Conservation (phyloP, 2,329 filamentous ascomycete genomes). For the Botrytis pseudocinerea region DNA sequence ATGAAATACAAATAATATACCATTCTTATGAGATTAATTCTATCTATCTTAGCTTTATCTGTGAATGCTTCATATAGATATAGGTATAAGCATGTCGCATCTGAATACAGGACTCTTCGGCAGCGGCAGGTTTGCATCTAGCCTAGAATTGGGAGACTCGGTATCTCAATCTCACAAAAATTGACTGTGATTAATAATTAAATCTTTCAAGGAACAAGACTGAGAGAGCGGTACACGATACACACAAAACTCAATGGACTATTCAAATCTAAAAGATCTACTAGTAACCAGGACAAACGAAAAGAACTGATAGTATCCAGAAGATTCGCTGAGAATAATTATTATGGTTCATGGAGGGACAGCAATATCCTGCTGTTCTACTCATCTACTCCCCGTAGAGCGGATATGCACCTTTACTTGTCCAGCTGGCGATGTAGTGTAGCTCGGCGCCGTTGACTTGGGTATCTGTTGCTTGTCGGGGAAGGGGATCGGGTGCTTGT, state of each 20-base stretch:
- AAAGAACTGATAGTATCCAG: neutral
- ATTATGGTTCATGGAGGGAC: rapidly evolving
- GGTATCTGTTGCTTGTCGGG: neutral
- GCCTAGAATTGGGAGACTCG: neutral
- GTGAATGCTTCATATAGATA: neutral
- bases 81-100: neutral
- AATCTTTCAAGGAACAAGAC: neutral
- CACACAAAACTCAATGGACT: neutral
- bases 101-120: neutral
- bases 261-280: neutral
- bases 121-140: neutral
- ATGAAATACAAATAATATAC: neutral
- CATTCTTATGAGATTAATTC: neutral
- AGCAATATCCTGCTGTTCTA: neutral
- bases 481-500: neutral
- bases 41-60: neutral
- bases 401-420: neutral
- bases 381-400: neutral
- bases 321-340: neutral
- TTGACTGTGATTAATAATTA: neutral
- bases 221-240: neutral
- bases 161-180: neutral
- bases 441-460: neutral
- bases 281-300: neutral
- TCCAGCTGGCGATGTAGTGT: neutral